Evolutionary conservation across 176 grass and related monocot species (phyloP).

Genomic region (Aechmea fasciata): DNA sequence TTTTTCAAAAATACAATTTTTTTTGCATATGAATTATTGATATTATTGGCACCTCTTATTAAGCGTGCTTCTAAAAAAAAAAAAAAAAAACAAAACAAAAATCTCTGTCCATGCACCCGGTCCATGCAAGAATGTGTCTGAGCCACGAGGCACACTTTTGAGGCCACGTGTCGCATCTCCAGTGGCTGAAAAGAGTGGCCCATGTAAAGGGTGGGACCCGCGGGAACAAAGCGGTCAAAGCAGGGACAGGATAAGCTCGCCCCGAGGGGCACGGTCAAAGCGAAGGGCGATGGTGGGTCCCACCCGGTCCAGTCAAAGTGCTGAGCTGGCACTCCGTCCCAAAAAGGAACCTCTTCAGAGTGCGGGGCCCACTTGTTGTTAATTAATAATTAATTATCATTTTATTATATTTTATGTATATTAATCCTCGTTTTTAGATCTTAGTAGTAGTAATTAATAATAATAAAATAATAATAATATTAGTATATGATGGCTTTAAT

Average conservation of each 20-base stretch:
- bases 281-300: neutral
- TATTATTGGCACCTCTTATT: too few species aligned
- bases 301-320: neutral
- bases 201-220: neutral
- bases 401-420: neutral
- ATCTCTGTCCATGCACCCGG: too few species aligned
- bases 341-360: too few species aligned
- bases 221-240: neutral
- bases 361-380: neutral
- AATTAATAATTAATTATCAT: neutral
- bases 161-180: neutral
- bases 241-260: neutral
- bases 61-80: too few species aligned
- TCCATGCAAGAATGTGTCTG: too few species aligned
- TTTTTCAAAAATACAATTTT: too few species aligned
- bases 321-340: neutral
- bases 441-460: neutral
- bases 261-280: conserved; percentile 2
- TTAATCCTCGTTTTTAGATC: neutral
- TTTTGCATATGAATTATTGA: too few species aligned
- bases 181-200: neutral
- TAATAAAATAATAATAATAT: too few species aligned
- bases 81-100: too few species aligned
- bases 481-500: neutral
- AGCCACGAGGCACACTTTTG: too few species aligned